Base-by-base conservation (phyloP, 164 flowering plant genomes). In the Protea cynaroides region DNA sequence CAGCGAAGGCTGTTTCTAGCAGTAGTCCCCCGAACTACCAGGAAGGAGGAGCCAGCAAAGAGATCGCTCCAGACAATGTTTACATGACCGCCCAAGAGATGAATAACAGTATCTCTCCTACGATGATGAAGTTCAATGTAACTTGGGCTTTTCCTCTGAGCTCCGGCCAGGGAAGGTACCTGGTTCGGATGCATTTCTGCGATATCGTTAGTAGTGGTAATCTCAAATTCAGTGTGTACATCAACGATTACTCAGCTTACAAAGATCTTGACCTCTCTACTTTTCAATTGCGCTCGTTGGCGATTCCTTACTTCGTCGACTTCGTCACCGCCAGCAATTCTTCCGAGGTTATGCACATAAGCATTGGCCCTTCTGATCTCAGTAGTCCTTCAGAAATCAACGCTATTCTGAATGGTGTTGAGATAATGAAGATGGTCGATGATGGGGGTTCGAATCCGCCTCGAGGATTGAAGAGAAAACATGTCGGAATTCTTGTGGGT, bases 181-280 rank as follows among this genome's bases (percentile, higher is more conserved):
- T 92, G 47, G 89, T 92, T 63, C 76, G 97, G 51, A 58, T 92
- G 77, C 97, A 92, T 79, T 87, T 92, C 74, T 87, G 94, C 68
- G 97, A 92, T 69, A 75, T 92, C 24, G 94, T 87, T 51, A 92
- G 97, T 69, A 9, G 63, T 12, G 69, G 80, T 0, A 75, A 47
- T 65, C 71, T 40, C 74, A 68, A 78, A 65, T 89, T 92, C 72
- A 57, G 80, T 71, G 86, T 89, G 51, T 92, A 71, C 53, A 78
- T 89, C 62, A 80, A 87, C 43, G 79, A 65, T 5, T 77, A 72
- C 49, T 36, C 60, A 25, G 96, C 86, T 0, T 74, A 71, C 52
- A 69, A 71, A 50, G 86, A 84, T 63, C 64, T 92, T 2, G 90
- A 92, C 72, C 76, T 86, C 65, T 83, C 94, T 10, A 22, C 71